A percentile compares a stretch with the other conserved stretches of the same genome.
Evolutionary conservation across 345 rosid genomes (phyloP).

Genomic region (Eucalyptus tenuipes): DNA sequence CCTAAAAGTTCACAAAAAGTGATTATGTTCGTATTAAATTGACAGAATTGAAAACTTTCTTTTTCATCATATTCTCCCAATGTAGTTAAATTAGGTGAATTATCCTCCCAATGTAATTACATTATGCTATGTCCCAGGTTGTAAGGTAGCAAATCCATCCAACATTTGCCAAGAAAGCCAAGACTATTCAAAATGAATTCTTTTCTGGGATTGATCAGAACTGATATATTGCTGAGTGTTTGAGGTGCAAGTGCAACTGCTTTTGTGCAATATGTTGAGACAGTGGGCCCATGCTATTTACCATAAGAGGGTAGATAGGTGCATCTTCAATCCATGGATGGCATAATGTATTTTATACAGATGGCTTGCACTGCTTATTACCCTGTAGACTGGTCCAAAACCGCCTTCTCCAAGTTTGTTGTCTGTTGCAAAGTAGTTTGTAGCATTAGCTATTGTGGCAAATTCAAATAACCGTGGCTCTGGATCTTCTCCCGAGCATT

Average conservation of each 20-base stretch:
- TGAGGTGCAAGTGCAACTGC: neutral
- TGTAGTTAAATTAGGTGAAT: too few species aligned
- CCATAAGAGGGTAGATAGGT: neutral
- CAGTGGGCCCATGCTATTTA: neutral
- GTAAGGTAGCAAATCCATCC: neutral
- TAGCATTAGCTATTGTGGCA: neutral
- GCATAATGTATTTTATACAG: neutral
- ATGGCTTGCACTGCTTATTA: neutral
- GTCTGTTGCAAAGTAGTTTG: neutral
- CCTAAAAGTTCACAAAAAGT: too few species aligned
- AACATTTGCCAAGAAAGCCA: neutral
- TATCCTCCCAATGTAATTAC: too few species aligned
- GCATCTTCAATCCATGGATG: neutral
- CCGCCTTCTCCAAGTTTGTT: neutral
- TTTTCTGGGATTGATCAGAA: neutral
- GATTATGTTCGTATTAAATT: too few species aligned
- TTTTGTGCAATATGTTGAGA: neutral
- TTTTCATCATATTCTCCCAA: too few species aligned
- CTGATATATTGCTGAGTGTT: neutral
- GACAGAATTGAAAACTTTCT: too few species aligned
- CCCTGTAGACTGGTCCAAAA: neutral
- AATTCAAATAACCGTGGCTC: neutral
- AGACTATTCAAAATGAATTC: neutral
- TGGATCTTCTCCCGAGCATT: neutral
- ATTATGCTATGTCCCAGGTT: neutral